These are phyloP conservation scores for Entomortierella lignicola DNA, from an alignment of 192 early-diverging fungal species.

Conservation along the genomic window DNA sequence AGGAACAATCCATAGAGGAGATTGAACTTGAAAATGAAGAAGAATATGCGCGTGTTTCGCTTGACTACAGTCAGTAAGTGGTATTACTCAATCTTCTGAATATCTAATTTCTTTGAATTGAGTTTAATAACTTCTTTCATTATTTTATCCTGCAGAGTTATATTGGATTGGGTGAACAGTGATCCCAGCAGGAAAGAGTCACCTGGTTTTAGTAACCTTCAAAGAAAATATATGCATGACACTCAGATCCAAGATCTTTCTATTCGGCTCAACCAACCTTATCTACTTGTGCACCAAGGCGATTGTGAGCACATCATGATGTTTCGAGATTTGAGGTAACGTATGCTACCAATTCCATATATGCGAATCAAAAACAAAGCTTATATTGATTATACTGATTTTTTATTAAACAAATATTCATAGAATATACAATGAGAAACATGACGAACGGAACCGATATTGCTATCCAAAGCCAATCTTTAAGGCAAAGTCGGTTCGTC, in stretches of 20 bases:
- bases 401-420: too few species aligned
- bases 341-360: not conserved
- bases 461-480: slow-evolving; percentile 67
- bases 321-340: slow-evolving; percentile 72
- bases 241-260: slow-evolving; percentile 71
- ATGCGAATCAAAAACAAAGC: too few species aligned
- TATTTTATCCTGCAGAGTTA: slow-evolving; percentile 50
- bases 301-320: slow-evolving; percentile 81
- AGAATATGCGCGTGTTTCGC: slow-evolving; percentile 12
- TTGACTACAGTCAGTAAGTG: slow-evolving; percentile 74
- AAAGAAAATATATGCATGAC: slow-evolving; percentile 68
- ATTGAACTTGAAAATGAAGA: slow-evolving; percentile 23
- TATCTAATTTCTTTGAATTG: not conserved
- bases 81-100: not conserved
- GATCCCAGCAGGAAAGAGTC: slow-evolving; percentile 59
- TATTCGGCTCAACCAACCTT: slow-evolving; percentile 72
- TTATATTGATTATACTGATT: too few species aligned
- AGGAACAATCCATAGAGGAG: slow-evolving; percentile 14
- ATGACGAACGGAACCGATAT: slow-evolving; percentile 64
- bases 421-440: slow-evolving; percentile 27
- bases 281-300: slow-evolving; percentile 82
- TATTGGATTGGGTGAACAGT: slow-evolving; percentile 78
- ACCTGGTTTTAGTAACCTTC: slow-evolving; percentile 59
- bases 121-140: not conserved
- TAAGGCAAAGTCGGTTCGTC: slow-evolving; percentile 60